Evolutionary conservation across 2,329 filamentous ascomycete genomes (phyloP), one percentile per base, ranked within the genome.

Genomic region (Xylariales sp.): DNA sequence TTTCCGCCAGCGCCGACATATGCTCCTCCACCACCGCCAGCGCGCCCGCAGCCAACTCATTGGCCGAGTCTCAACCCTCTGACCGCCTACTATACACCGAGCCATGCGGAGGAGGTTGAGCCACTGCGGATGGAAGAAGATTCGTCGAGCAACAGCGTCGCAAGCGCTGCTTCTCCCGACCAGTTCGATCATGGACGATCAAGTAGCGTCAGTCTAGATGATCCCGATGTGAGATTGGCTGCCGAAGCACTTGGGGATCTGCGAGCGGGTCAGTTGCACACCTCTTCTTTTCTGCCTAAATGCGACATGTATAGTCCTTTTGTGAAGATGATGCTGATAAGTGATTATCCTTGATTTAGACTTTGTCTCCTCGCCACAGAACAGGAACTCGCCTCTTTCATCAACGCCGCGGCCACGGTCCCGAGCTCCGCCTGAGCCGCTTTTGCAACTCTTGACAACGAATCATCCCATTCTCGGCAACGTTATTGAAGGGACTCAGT

Each of bases 401-500:
- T 61, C 52, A 27, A 61, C 68, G 40, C 65, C 64, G 46, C 57
- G 56, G 50, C 59, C 62, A 39, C 54, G 60, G 48, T 42, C 58
- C 31, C 57, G 66, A 20, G 66, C 71, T 2, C 64, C 71, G 29
- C 74, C 80, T 5, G 89, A 96, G 61, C 93, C 90, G 1, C 73
- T 96, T 5, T 71, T 97, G 3, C 86, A 88, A 4, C 78, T 97
- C 1, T 76, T 97, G 16, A 94, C 89, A 0, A 90, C 88, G 3
- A 87, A 87, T 1, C 89, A 96, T 57, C 91, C 91, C 1, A 72
- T 94, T 46, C 76, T 96, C 12, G 88, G 87, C 8, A 88, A 81
- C 20, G 88, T 89, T 0, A 90, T 95, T 52, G 88, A 87, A 51
- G 82, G 84, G 39, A 91, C 89, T 0, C 77, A 91, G 6, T 88